phyloP scores from a whole-genome alignment of 2,329 filamentous ascomycete species.

The Aspergillus uvarum region DNA sequence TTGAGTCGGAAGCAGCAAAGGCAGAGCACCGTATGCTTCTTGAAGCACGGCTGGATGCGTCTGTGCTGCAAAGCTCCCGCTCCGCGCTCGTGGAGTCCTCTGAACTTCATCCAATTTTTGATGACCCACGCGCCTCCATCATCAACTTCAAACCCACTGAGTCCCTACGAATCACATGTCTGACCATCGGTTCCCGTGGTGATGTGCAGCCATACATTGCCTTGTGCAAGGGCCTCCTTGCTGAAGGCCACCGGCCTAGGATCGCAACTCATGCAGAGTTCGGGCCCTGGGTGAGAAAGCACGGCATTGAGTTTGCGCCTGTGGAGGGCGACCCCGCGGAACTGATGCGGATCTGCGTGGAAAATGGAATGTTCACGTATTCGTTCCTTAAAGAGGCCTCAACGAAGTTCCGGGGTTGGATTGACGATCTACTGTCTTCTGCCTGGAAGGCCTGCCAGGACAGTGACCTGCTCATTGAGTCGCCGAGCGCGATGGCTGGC shows the following conservation, averaged over 20 bases:
- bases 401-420: conserved; percentile 86
- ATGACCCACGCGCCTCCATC: conserved; percentile 83
- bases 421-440: conserved; percentile 80
- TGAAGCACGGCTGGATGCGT: conserved; percentile 61
- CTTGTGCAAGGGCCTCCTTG: conserved; percentile 83
- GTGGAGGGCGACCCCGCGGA: conserved; percentile 91
- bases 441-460: conserved; percentile 82
- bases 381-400: conserved; percentile 87
- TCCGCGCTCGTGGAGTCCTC: conserved; percentile 31
- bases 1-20: conserved; percentile 71
- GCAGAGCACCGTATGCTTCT: conserved; percentile 79
- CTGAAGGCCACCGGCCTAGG: conserved; percentile 79
- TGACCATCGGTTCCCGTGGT: conserved; percentile 92
- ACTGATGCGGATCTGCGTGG: conserved; percentile 92
- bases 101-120: conserved; percentile 73
- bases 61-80: conserved; percentile 32
- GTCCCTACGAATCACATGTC: conserved; percentile 79
- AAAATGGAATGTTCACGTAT: conserved; percentile 95
- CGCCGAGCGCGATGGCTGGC: conserved; percentile 92
- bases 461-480: conserved; percentile 89
- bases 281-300: conserved; percentile 80
- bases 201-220: conserved; percentile 98
- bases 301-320: conserved; percentile 88
- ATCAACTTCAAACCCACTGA: conserved; percentile 85
- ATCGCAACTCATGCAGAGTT: conserved; percentile 96